A percentile compares a stretch with the other conserved stretches of the same genome.
Evolutionary conservation across 2,329 filamentous ascomycete genomes (phyloP).

Genomic region (Fusarium buxicola): DNA sequence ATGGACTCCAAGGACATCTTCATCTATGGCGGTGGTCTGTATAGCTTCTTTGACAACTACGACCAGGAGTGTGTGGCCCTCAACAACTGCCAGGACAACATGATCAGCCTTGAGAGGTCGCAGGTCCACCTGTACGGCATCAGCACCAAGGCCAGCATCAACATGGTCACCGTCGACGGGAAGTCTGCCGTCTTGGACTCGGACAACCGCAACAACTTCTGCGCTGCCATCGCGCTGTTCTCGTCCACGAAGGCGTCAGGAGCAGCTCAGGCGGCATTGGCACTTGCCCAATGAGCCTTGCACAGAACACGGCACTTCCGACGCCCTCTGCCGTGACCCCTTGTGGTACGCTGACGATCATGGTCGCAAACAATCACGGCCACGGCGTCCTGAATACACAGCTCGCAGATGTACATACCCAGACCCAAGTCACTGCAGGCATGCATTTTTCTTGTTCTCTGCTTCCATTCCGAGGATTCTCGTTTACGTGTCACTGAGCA

Average conservation of each 20-base stretch:
- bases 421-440: constrained; percentile 10
- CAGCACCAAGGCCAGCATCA: constrained; percentile 78
- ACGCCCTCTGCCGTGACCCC: too few relatives aligned
- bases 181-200: constrained; percentile 63
- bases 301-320: too few relatives aligned
- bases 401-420: constrained; percentile 6
- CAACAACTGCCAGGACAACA: constrained; percentile 81
- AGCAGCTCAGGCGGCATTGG: too few relatives aligned
- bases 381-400: neutral
- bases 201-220: constrained; percentile 75
- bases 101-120: constrained; percentile 77
- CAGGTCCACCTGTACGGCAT: constrained; percentile 75
- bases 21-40: constrained; percentile 79
- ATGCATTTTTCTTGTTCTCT: neutral
- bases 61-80: constrained; percentile 73
- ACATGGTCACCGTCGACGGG: constrained; percentile 77
- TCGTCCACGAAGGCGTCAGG: constrained; percentile 11
- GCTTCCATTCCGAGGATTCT: neutral
- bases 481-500: neutral
- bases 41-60: constrained; percentile 89
- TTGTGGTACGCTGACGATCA: neutral
- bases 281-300: too few relatives aligned
- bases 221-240: constrained; percentile 65
- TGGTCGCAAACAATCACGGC: neutral
- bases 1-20: constrained; percentile 74